Evolutionary conservation across 768 basidiomycete genomes (phyloP).

Genomic region (Fistulinella prunicolor): DNA sequence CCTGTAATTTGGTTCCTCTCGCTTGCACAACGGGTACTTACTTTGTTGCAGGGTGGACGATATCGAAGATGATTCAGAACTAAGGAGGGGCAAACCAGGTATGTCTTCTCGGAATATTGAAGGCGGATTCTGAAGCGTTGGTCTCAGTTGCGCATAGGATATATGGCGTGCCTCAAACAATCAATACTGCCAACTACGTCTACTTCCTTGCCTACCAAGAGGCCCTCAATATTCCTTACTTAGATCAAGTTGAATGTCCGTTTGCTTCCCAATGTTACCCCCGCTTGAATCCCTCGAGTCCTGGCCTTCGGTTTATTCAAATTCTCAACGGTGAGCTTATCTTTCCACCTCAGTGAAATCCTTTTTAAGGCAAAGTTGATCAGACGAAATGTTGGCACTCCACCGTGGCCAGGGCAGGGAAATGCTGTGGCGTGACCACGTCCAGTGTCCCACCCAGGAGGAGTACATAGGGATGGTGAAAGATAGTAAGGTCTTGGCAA

Average conservation of each 20-base stretch:
- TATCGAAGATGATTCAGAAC: constrained; percentile 89
- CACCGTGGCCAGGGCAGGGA: constrained; percentile 95
- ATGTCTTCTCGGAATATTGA: not conserved
- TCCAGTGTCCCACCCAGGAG: constrained; percentile 89
- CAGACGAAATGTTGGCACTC: constrained; percentile 70
- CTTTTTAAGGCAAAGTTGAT: not conserved
- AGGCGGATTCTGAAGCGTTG: not conserved
- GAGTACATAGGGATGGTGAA: constrained; percentile 96
- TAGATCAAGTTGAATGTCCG: constrained; percentile 12
- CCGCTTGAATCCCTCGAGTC: not conserved
- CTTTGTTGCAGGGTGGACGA: constrained; percentile 72
- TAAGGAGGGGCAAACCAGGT: constrained; percentile 86
- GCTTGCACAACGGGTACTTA: not conserved
- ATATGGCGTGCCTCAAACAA: constrained; percentile 93
- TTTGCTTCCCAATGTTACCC: constrained; percentile 37
- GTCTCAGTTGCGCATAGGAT: constrained; percentile 90
- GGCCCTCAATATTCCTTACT: constrained; percentile 43
- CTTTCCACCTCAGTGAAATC: not conserved
- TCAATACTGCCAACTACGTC: constrained; percentile 96
- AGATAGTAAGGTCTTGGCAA: constrained; percentile 60
- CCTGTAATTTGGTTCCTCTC: constrained; percentile 50
- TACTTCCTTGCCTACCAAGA: constrained; percentile 94
- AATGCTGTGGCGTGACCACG: constrained; percentile 87
- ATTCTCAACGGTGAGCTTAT: constrained; percentile 65
- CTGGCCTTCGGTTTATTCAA: constrained; percentile 53